Evolutionary conservation across 2,329 filamentous ascomycete genomes (phyloP).

Genomic region (Bimuria novae-zelandiae): DNA sequence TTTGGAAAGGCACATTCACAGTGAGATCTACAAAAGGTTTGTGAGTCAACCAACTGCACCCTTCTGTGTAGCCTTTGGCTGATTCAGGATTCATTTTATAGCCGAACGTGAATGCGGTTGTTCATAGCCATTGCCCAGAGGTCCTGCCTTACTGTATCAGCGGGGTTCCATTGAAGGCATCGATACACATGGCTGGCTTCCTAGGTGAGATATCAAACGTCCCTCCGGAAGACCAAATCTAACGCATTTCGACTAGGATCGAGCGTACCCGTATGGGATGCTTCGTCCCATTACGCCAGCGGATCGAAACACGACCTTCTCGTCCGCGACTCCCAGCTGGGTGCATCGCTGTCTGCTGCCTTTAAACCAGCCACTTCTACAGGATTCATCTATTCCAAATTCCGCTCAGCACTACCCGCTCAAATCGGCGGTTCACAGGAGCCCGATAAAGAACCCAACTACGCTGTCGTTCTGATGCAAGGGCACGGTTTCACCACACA

Average conservation of each 20-base stretch:
- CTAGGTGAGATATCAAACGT: no score
- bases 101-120: constrained; percentile 48
- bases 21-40: constrained; percentile 52
- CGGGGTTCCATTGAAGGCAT: constrained; percentile 45
- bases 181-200: constrained; percentile 51
- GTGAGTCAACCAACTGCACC: neutral
- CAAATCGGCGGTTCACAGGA: constrained; percentile 40
- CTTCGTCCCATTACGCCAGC: constrained; percentile 32
- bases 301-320: constrained; percentile 43
- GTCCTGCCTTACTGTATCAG: constrained; percentile 51
- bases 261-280: constrained; percentile 44
- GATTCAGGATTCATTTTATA: neutral
- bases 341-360: constrained; percentile 41
- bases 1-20: constrained; percentile 52
- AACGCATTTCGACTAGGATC: constrained; percentile 25
- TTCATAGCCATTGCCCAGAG: constrained; percentile 50
- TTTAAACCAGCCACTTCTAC: constrained; percentile 46
- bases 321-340: constrained; percentile 36
- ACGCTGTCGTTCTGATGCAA: constrained; percentile 48
- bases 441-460: constrained; percentile 38
- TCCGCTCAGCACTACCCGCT: constrained; percentile 41
- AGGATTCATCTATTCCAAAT: constrained; percentile 45
- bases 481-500: constrained; percentile 53
- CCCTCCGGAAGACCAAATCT: no score
- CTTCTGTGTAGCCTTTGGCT: neutral